phyloP scores from a whole-genome alignment of 805 yeast species.

The Brettanomyces sp. region DNA sequence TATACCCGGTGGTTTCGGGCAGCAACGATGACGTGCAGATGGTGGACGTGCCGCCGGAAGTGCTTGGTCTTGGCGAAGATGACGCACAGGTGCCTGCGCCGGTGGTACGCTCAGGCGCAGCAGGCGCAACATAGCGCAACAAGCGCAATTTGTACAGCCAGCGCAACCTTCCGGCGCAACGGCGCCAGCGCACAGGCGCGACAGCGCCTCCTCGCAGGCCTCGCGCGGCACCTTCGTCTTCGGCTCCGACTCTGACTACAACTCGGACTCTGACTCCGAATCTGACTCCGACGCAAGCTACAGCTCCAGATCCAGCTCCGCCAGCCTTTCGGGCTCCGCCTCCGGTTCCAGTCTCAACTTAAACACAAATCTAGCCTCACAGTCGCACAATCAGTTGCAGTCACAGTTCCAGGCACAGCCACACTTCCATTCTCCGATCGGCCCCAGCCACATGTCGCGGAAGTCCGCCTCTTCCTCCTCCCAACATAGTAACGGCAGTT shows the following conservation, averaged over 20 bases:
- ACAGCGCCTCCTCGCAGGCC: neutral
- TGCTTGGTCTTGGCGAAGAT: conserved; percentile 14
- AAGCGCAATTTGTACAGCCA: neutral
- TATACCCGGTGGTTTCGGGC: conserved; percentile 11
- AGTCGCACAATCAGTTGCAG: neutral
- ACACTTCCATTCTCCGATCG: neutral
- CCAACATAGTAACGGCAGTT: neutral
- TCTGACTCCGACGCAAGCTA: neutral
- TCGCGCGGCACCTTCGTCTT: conserved; percentile 26
- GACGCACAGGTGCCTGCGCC: neutral
- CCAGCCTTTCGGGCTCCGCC: neutral
- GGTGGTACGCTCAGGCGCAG: neutral
- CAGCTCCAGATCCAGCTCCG: neutral
- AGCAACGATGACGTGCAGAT: conserved; percentile 18
- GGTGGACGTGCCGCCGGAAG: conserved; percentile 34
- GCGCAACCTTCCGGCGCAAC: neutral
- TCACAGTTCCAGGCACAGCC: neutral
- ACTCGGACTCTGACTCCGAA: conserved; percentile 12
- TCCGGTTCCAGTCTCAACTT: too few species aligned
- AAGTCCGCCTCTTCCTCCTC: neutral
- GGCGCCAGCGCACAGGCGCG: neutral
- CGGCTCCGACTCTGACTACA: conserved; percentile 25
- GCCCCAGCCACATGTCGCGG: neutral
- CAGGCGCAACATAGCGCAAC: neutral
- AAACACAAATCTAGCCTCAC: too few species aligned